Conservation (phyloP, 306 rosid species). For the Oemleria cerasiformis region DNA sequence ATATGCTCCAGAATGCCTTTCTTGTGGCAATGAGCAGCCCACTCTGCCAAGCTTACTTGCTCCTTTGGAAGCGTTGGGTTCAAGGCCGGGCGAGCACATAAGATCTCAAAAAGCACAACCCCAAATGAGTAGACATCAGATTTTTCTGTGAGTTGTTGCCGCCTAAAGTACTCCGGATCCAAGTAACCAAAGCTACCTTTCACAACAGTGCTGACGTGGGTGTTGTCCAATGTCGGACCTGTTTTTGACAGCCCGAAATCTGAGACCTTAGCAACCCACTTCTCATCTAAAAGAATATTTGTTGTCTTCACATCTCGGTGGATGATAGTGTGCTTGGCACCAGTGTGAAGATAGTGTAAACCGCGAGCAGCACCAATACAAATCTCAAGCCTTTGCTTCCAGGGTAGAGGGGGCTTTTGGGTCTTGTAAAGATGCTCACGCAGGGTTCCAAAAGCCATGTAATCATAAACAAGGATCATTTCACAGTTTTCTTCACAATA, state of each 20-base stretch:
- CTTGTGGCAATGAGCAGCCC: constrained; percentile 94
- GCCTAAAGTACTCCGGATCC: constrained; percentile 98
- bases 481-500: constrained; percentile 94
- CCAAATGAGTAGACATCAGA: constrained; percentile 99
- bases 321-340: constrained; percentile 94
- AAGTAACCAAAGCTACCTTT: constrained; percentile 98
- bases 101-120: constrained; percentile 86
- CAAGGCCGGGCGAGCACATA: constrained; percentile 96
- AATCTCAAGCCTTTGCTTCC: constrained; percentile 99
- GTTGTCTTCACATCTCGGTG: constrained; percentile 98
- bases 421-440: constrained; percentile 98
- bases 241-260: constrained; percentile 98
- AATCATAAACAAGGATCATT: constrained; percentile 97
- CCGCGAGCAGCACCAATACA: constrained; percentile 99
- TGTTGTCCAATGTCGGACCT: constrained; percentile 93
- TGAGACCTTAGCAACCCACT: constrained; percentile 98
- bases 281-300: constrained; percentile 92
- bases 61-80: constrained; percentile 89
- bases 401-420: constrained; percentile 92
- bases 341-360: constrained; percentile 93
- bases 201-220: constrained; percentile 97
- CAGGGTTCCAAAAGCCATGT: constrained; percentile 92
- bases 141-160: constrained; percentile 96
- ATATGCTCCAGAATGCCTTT: constrained; percentile 88
- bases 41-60: constrained; percentile 98